Evolutionary conservation across 106 monocot genomes (phyloP).

Genomic region (Ottelia alismoides): DNA sequence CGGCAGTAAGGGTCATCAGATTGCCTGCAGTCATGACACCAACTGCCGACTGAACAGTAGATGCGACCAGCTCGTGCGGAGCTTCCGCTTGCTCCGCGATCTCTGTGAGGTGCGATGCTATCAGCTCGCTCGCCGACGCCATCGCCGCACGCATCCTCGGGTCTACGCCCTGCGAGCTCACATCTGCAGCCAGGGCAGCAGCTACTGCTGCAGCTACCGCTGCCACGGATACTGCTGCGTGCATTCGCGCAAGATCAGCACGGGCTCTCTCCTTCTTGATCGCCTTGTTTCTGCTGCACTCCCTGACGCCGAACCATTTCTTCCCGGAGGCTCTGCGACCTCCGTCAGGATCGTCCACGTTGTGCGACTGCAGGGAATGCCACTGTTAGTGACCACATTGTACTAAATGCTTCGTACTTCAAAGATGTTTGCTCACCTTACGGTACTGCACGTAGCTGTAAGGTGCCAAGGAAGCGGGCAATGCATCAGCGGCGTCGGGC

Average conservation of each 20-base stretch:
- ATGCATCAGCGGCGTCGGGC: conserved; percentile 27
- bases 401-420: not conserved
- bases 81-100: conserved; percentile 60
- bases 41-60: conserved; percentile 50
- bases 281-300: conserved; percentile 9
- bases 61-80: conserved; percentile 22
- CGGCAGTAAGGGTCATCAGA: conserved; percentile 84
- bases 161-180: conserved; percentile 10
- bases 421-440: conserved; percentile 6
- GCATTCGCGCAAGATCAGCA: conserved; percentile 44
- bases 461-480: conserved; percentile 17
- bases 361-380: not conserved
- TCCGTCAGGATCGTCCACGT: not conserved
- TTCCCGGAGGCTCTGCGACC: not conserved
- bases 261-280: conserved; percentile 55
- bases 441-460: too few relatives aligned
- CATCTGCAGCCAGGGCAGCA: conserved; percentile 21
- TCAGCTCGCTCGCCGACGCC: conserved; percentile 59
- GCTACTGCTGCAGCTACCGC: conserved; percentile 75
- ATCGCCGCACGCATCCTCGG: conserved; percentile 44
- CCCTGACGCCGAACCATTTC: conserved; percentile 38
- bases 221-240: conserved; percentile 65
- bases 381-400: not conserved
- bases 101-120: conserved; percentile 86
- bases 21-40: conserved; percentile 50